These are phyloP conservation scores for Chlamydomonas reinhardtii DNA, from an alignment of 163 green algal genomes.

Conservation along the genomic window DNA sequence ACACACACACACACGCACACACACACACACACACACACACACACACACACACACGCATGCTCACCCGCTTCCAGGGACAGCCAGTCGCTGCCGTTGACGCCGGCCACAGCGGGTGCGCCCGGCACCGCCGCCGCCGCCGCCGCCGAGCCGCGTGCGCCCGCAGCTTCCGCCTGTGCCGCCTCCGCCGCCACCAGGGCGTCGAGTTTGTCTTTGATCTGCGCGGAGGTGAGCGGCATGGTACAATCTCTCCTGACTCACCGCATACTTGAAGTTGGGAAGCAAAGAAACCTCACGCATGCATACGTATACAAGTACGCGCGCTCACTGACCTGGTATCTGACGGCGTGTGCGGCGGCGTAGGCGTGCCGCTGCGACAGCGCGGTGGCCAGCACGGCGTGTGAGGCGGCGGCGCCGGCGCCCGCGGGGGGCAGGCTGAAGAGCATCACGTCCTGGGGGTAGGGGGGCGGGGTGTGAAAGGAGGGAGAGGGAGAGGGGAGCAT, in stretches of 20 bases:
- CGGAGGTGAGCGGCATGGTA: too few species aligned
- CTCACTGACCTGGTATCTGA: conserved; percentile 14
- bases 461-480: too few species aligned
- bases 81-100: conserved; percentile 33
- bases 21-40: too few species aligned
- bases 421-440: not conserved
- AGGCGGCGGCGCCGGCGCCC: not conserved
- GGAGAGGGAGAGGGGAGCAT: too few species aligned
- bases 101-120: not conserved
- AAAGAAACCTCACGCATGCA: too few species aligned
- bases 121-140: not conserved
- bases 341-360: conserved; percentile 1
- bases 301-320: too few species aligned
- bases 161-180: not conserved
- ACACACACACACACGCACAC: too few species aligned
- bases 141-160: not conserved
- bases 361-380: conserved; percentile 47
- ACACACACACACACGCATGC: not conserved
- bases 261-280: too few species aligned
- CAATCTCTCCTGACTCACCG: too few species aligned
- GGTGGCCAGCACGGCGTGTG: conserved; percentile 22
- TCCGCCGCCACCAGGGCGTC: conserved; percentile 1
- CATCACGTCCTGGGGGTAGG: conserved; percentile 21
- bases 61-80: conserved; percentile 41
- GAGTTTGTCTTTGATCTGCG: conserved; percentile 10